Conservation (phyloP, 345 rosid genomes). For the Clausena lansium region DNA sequence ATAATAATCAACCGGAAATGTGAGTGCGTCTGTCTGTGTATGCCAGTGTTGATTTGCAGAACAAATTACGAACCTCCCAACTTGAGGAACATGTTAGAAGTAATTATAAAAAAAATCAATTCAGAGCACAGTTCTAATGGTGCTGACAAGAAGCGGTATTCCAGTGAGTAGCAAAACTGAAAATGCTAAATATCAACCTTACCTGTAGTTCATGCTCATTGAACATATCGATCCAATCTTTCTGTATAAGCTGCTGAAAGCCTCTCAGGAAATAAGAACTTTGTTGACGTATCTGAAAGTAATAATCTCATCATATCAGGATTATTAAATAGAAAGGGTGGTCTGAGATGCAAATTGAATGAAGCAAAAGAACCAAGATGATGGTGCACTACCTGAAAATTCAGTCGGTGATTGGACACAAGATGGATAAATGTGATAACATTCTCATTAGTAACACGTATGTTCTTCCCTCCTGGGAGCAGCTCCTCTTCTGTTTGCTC, state of each 20-base stretch:
- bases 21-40: neutral
- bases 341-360: neutral
- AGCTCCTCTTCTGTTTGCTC: constrained; percentile 95
- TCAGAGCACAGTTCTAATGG: neutral
- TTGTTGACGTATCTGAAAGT: constrained; percentile 86
- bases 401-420: constrained; percentile 95
- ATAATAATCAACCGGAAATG: neutral
- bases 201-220: constrained; percentile 99
- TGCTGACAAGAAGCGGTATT: neutral
- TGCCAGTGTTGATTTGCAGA: neutral
- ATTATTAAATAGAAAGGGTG: constrained; percentile 3
- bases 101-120: neutral
- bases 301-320: constrained; percentile 5
- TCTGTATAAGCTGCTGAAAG: constrained; percentile 91
- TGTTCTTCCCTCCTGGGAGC: constrained; percentile 80
- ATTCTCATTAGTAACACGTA: constrained; percentile 82
- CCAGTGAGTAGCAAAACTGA: neutral
- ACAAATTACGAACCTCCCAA: neutral
- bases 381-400: constrained; percentile 62
- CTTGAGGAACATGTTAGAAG: neutral
- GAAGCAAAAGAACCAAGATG: constrained; percentile 7
- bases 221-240: constrained; percentile 96
- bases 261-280: constrained; percentile 92
- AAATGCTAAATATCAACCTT: constrained; percentile 12
- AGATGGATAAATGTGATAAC: constrained; percentile 90